Evolutionary conservation across 2,329 filamentous ascomycete genomes (phyloP).

Genomic region (Akanthomyces lecanii): DNA sequence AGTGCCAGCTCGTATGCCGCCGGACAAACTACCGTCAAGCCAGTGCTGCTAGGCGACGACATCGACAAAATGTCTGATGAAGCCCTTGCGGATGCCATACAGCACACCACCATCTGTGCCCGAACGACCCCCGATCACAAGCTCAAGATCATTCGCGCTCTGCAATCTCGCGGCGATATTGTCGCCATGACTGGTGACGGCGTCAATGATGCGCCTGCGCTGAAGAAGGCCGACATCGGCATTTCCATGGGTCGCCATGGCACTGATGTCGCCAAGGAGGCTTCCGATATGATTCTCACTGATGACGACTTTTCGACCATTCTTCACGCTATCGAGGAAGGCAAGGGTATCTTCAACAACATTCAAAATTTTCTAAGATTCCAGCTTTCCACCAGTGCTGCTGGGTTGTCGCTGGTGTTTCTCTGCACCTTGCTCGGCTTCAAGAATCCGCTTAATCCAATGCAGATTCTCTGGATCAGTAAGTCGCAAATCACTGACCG

Average conservation of each 20-base stretch:
- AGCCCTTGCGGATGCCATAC: constrained; percentile 79
- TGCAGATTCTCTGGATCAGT: constrained; percentile 99
- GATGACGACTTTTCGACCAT: constrained; percentile 91
- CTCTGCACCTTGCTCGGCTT: constrained; percentile 90
- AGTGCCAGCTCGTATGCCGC: constrained; percentile 46
- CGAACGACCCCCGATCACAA: constrained; percentile 97
- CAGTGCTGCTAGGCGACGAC: constrained; percentile 83
- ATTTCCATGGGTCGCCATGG: constrained; percentile 95
- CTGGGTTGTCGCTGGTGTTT: constrained; percentile 84
- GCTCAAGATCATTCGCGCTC: constrained; percentile 88
- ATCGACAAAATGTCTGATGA: constrained; percentile 87
- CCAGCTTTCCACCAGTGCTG: constrained; percentile 94
- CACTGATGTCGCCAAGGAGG: constrained; percentile 95
- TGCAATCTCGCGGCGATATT: constrained; percentile 90
- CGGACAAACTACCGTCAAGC: constrained; percentile 57
- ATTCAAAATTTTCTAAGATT: constrained; percentile 99
- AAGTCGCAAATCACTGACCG: constrained; percentile 37
- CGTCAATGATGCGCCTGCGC: constrained; percentile 92
- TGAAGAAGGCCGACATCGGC: constrained; percentile 97
- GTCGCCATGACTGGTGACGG: constrained; percentile 99
- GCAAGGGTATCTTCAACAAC: constrained; percentile 99
- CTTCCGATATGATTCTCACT: constrained; percentile 87
- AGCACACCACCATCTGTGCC: constrained; percentile 89
- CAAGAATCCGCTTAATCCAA: constrained; percentile 93
- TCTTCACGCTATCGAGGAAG: constrained; percentile 92